A percentile compares a stretch with the other conserved stretches of the same genome.
Evolutionary conservation across 2,329 filamentous ascomycete species (phyloP).

Genomic region (Alternaria sp.): DNA sequence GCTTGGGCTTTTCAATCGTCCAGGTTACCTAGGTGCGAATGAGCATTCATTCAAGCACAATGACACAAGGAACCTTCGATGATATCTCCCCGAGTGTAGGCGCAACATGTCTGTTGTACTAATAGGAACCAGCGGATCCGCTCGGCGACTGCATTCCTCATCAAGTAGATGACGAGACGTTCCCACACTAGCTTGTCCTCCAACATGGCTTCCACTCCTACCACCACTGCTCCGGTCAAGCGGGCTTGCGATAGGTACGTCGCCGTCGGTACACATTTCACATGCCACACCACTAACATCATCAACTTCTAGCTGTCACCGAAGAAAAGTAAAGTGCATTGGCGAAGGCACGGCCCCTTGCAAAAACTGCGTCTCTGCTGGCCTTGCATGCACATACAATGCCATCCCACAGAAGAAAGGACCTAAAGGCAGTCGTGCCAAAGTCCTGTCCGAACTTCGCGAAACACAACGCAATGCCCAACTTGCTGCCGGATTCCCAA

Average conservation of each 20-base stretch:
- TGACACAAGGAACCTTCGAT: constrained; percentile 39
- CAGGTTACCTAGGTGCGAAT: constrained; percentile 39
- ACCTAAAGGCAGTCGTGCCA: constrained; percentile 66
- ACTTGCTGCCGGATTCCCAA: constrained; percentile 50
- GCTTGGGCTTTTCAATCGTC: constrained; percentile 42
- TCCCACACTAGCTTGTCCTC: constrained; percentile 2
- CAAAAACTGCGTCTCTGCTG: constrained; percentile 65
- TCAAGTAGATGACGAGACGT: constrained; percentile 22
- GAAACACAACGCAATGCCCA: constrained; percentile 57
- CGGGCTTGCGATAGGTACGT: constrained; percentile 52
- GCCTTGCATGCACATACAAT: constrained; percentile 68
- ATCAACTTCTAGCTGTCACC: constrained; percentile 48
- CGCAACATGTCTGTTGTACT: constrained; percentile 34
- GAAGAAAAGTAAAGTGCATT: constrained; percentile 60
- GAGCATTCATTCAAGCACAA: constrained; percentile 36
- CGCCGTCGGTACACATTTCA: constrained; percentile 7
- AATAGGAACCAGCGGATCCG: constrained; percentile 33
- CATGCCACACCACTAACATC: constrained; percentile 17
- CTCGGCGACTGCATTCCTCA: constrained; percentile 26
- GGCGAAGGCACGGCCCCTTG: constrained; percentile 60
- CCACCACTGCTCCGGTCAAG: constrained; percentile 48
- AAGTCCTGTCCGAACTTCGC: constrained; percentile 67
- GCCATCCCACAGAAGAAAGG: constrained; percentile 69
- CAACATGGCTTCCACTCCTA: constrained; percentile 31
- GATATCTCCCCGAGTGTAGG: constrained; percentile 28